Conservation (phyloP, 2,329 filamentous ascomycete genomes). For the Ustulina deusta region DNA sequence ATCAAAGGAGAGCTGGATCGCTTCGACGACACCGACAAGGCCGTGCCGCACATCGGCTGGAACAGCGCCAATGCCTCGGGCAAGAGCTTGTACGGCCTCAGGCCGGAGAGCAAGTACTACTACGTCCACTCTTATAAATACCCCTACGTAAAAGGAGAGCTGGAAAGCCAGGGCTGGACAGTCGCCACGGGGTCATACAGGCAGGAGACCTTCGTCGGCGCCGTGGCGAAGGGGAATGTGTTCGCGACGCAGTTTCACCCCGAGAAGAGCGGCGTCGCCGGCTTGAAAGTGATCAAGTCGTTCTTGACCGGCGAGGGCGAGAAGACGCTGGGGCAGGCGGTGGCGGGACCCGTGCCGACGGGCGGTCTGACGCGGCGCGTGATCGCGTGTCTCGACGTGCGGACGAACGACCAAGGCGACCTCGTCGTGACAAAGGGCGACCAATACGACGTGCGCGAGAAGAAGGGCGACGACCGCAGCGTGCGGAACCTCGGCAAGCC, state of each 20-base stretch:
- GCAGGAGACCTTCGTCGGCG: constrained; percentile 89
- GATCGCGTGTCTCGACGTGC: constrained; percentile 96
- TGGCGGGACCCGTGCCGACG: constrained; percentile 48
- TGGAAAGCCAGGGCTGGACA: constrained; percentile 87
- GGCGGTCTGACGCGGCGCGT: constrained; percentile 91
- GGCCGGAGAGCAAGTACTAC: constrained; percentile 92
- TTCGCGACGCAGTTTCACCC: constrained; percentile 97
- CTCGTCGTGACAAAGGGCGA: constrained; percentile 98
- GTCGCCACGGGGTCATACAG: constrained; percentile 94
- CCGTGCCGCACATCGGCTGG: constrained; percentile 99
- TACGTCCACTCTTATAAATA: constrained; percentile 97
- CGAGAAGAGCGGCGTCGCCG: constrained; percentile 94
- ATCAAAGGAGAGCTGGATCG: constrained; percentile 78
- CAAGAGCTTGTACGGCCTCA: constrained; percentile 78
- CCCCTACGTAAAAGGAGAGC: constrained; percentile 76
- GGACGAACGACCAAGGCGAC: constrained; percentile 93
- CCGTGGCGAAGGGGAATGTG: constrained; percentile 85
- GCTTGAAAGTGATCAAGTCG: constrained; percentile 83
- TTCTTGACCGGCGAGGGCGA: constrained; percentile 82
- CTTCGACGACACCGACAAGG: constrained; percentile 82
- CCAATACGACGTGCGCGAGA: constrained; percentile 98
- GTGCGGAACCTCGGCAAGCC: constrained; percentile 97
- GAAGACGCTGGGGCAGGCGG: constrained; percentile 59
- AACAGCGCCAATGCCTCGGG: constrained; percentile 81
- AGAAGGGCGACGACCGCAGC: constrained; percentile 75